Base-by-base conservation (phyloP, 2,329 filamentous ascomycete genomes). In the Aspergillus phoenicis region DNA sequence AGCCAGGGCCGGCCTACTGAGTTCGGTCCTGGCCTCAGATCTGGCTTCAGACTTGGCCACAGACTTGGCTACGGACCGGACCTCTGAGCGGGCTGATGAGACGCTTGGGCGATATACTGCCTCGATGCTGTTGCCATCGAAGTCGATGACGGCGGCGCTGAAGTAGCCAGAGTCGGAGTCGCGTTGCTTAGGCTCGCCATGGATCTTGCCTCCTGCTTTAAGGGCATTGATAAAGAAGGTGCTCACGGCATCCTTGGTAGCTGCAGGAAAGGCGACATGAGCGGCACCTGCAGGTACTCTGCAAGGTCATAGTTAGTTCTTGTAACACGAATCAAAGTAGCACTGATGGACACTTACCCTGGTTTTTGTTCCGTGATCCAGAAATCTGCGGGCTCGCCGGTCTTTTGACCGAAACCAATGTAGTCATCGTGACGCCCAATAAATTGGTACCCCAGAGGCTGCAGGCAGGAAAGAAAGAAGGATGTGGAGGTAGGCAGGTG, bases 111-210 rank as follows among this genome's bases (percentile, higher is more conserved):
- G 81, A 73, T 87, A 90, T 53, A 93, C 86, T 30, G 91, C 89
- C 72, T 95, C 91, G 72, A 96, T 87, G 68, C 85, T 90, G 78
- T 96, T 96, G 54, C 91, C 91, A 78, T 96, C 91, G 58, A 91
- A 84, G 75, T 96, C 92, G 62, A 87, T 84, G 43, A 92, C 79
- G 6, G 85, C 85, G 52, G 86, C 85, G 64, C 86, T 88, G 77
- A 87, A 82, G 79, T 86, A 80, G 76, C 84, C 78, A 70, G 80
- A 79, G 3, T 83, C 79, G 17, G 80, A 76, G 71, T 84, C 83
- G 59, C 85, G 80, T 71, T 78, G 70, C 68, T 81, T 80, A 68
- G 84, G 85, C 52, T 85, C 80, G 36, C 84, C 84, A 68, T 86
- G 84, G 24, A 85, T 82, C 62, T 81, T 81, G 17, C 82, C 86